Percentiles rank a stretch among this genome's conserved stretches.
These are phyloP conservation scores for bread wheat (Triticum aestivum) DNA, from an alignment of 176 grass and related monocot genomes.

Conservation along the genomic window DNA sequence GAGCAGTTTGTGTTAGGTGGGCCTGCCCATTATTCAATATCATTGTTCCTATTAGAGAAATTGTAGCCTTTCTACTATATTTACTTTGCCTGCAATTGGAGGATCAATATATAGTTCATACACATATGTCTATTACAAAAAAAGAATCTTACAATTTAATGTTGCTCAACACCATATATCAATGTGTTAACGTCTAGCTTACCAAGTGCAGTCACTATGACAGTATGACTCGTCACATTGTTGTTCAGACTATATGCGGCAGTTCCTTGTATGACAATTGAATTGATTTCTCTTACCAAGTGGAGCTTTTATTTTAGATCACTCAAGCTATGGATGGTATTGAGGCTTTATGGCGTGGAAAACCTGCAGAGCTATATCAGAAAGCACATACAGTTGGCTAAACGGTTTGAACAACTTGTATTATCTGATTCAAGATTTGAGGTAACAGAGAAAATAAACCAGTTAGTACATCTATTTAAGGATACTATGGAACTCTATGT, in stretches of 20 bases:
- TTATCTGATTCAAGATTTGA: constrained; percentile 62
- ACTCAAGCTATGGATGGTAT: constrained; percentile 74
- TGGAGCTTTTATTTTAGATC: constrained; percentile 47
- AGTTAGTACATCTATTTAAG: neutral
- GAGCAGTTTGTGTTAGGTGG: neutral
- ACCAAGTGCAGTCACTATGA: neutral
- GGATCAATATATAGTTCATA: neutral
- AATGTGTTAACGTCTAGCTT: neutral
- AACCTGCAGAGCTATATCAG: constrained; percentile 70
- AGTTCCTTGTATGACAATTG: constrained; percentile 1
- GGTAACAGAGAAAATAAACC: constrained; percentile 32
- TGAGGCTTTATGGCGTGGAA: constrained; percentile 72
- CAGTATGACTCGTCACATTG: neutral
- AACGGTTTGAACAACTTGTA: constrained; percentile 58
- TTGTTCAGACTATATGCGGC: neutral
- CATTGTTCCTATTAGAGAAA: neutral
- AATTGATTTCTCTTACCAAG: neutral
- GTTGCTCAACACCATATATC: neutral
- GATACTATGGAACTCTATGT: neutral
- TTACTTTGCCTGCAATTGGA: neutral
- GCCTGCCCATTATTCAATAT: neutral
- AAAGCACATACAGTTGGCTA: constrained; percentile 58
- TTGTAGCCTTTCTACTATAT: neutral
- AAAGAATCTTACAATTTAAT: neutral
- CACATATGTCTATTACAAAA: neutral